phyloP scores from a whole-genome alignment of 2,329 filamentous ascomycete genomes.

The Trichoderma asperellum region DNA sequence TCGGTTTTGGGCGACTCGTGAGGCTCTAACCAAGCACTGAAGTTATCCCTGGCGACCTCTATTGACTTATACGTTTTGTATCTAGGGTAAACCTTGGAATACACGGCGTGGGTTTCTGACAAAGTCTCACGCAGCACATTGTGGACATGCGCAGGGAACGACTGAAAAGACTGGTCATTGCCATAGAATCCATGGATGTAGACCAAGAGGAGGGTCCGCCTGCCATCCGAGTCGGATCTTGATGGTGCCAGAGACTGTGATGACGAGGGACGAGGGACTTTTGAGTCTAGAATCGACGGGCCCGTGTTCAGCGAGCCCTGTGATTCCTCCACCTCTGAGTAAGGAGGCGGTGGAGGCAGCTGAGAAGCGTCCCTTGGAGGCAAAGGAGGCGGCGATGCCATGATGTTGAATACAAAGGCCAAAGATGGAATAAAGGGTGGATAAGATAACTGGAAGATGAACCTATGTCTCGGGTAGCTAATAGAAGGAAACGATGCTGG shows the following conservation, averaged over 20 bases:
- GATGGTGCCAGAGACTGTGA: conserved; percentile 48
- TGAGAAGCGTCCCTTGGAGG: not conserved
- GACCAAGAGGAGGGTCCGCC: conserved; percentile 70
- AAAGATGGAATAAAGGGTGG: not conserved
- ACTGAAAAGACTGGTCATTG: conserved; percentile 82
- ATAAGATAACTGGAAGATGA: not conserved
- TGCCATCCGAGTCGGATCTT: conserved; percentile 36
- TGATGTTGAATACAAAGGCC: not conserved
- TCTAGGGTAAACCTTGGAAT: conserved; percentile 83
- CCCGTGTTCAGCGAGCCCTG: not conserved
- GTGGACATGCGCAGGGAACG: conserved; percentile 87
- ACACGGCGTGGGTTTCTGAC: conserved; percentile 74
- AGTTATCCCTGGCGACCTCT: conserved; percentile 76
- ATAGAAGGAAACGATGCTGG: not conserved
- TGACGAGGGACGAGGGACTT: conserved; percentile 56
- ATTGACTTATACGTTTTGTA: conserved; percentile 77
- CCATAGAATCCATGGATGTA: conserved; percentile 94
- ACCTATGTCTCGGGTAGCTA: not conserved
- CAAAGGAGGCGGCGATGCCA: conserved; percentile 20
- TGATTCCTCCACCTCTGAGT: conserved; percentile 10
- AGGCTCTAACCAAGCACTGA: conserved; percentile 79
- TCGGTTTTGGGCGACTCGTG: conserved; percentile 77
- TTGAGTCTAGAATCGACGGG: conserved; percentile 15
- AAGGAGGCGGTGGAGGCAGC: conserved; percentile 24
- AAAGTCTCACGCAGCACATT: conserved; percentile 69